Evolutionary conservation across 2,329 filamentous ascomycete genomes (phyloP).

Genomic region (Calonectria pseudoreteaudii): DNA sequence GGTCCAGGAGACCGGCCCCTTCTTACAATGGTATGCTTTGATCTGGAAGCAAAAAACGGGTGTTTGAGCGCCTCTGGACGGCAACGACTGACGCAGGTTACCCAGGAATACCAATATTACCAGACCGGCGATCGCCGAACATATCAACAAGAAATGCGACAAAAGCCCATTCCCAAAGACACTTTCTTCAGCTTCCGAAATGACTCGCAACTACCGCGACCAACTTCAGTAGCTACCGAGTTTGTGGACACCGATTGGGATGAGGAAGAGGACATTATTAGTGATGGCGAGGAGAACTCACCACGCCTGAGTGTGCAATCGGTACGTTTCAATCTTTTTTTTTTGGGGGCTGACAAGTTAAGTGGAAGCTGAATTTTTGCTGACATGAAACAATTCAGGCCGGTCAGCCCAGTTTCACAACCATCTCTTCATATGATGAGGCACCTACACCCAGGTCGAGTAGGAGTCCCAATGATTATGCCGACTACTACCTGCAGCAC

Average conservation of each 20-base stretch:
- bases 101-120: conserved; percentile 52
- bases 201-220: conserved; percentile 61
- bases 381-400: conserved; percentile 60
- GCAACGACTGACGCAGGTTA: background rate
- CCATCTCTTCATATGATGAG: conserved; percentile 88
- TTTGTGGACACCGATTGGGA: conserved; percentile 82
- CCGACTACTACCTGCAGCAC: conserved; percentile 70
- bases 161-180: conserved; percentile 63
- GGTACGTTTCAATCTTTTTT: conserved; percentile 68
- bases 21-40: conserved; percentile 49
- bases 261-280: conserved; percentile 69
- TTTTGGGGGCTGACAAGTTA: background rate
- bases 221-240: conserved; percentile 79
- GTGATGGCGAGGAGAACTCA: conserved; percentile 73
- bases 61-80: background rate
- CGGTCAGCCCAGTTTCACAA: conserved; percentile 82
- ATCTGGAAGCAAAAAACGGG: background rate
- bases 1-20: conserved; percentile 34
- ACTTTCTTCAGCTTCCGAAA: conserved; percentile 71
- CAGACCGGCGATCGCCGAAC: conserved; percentile 52
- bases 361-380: conserved; percentile 12
- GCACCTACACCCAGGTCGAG: conserved; percentile 80
- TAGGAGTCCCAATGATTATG: conserved; percentile 69
- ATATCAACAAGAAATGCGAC: conserved; percentile 62
- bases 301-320: conserved; percentile 77